Evolutionary conservation across 768 basidiomycete species (phyloP).

Genomic region (Butyriboletus loyo): DNA sequence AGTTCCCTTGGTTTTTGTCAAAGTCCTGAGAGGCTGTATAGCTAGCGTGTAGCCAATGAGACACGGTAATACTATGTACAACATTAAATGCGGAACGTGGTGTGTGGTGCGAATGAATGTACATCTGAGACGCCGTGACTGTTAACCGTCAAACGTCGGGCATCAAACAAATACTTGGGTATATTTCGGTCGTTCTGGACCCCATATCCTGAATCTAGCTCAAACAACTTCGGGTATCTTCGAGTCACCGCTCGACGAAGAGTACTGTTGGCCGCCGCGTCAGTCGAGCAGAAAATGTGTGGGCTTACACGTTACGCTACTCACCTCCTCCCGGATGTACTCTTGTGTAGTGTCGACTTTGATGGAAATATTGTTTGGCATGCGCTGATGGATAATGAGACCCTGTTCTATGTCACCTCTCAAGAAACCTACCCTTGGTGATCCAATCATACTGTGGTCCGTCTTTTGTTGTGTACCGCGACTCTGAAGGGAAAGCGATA

Average conservation of each 20-base stretch:
- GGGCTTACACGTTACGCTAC: neutral
- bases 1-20: no score
- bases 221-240: conserved; percentile 11
- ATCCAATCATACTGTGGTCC: neutral
- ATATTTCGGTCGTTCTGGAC: no score
- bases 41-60: no score
- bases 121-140: no score
- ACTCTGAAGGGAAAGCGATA: conserved; percentile 17
- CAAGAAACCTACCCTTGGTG: conserved; percentile 4
- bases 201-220: neutral
- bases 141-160: neutral
- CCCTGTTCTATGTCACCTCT: neutral
- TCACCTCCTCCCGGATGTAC: conserved; percentile 39
- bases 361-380: conserved; percentile 55
- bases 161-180: neutral
- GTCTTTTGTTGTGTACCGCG: conserved; percentile 4
- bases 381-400: conserved; percentile 4
- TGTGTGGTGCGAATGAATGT: no score
- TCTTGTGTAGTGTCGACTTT: conserved; percentile 64
- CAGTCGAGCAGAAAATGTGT: neutral
- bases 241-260: neutral
- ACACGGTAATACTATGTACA: no score
- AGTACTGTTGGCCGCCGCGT: neutral
- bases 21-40: no score
- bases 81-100: no score